Evolutionary conservation across 805 yeast genomes (phyloP), one percentile per base, ranked within the genome.

Genomic region (Myxozyma monticola): DNA sequence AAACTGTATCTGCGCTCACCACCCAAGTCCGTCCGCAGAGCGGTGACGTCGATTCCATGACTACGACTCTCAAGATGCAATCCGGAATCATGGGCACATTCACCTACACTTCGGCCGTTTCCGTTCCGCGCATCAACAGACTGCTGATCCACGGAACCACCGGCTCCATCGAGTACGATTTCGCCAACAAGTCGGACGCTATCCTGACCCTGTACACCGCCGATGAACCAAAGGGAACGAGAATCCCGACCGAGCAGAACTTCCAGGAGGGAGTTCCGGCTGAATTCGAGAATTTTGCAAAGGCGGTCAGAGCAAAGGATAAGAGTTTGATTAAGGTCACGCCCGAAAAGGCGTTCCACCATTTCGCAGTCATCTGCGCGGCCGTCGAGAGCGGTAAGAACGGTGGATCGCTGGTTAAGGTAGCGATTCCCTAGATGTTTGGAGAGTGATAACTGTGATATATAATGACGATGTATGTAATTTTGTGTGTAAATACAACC

Each of bases 291-390:
- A 78, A 78, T 64, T 76, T 81, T 61, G 71, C 71, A 49, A 76
- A 77, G 39, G 88, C 89, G n/a, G 83, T 85, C 25, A 57, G 63
- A 22, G 71, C 75, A 49, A 78, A 79, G 57, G 88, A 86, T 66
- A 85, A 85, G 69, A 62, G 72, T 2, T 57, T 78, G 47, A 68
- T 84, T 44, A 71, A 65, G 35, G 78, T 43, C 3, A 36, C 82
- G n/a, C 95, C 96, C 22, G 84, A 79, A 56, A 77, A 74, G 55
- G 88, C 95, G 4, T 90, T 85, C 81, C 96, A 90, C 69, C 98
- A 91, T 68, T 79, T 90, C 67, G 96, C 96, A 5, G 78, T 88
- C 60, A 80, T 91, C 50, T 96, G 80, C 48, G 98, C 96, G 24
- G 85, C 87, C 52, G 70, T 91, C 31, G 83, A 84, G 58, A 83